These are phyloP conservation scores for Golubevia sp. DNA, from an alignment of 1,284 basidiomycete species.

Conservation along the genomic window DNA sequence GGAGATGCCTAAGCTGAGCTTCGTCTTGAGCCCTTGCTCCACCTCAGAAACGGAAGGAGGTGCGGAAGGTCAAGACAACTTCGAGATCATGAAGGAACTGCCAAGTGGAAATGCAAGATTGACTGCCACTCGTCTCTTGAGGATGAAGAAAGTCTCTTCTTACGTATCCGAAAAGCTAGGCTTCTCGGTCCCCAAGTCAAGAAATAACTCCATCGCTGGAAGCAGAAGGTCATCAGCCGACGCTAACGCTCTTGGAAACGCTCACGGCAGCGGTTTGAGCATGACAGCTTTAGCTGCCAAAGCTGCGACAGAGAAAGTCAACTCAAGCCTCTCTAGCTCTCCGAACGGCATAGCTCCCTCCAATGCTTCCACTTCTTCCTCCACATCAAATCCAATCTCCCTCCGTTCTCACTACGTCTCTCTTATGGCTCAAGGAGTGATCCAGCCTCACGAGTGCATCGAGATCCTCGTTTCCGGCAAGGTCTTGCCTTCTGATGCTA, in stretches of 20 bases:
- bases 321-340: too few relatives aligned
- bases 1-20: conserved; percentile 32
- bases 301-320: too few relatives aligned
- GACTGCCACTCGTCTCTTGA: conserved; percentile 41
- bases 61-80: background rate
- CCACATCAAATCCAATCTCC: too few relatives aligned
- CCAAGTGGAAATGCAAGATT: conserved; percentile 36
- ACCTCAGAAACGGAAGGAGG: background rate
- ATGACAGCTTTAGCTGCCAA: conserved; percentile 13
- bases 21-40: conserved; percentile 30
- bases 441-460: conserved; percentile 27
- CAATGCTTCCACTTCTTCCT: too few relatives aligned
- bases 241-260: background rate
- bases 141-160: conserved; percentile 33
- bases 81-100: conserved; percentile 23
- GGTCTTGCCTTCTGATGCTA: conserved; percentile 29
- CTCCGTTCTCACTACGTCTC: too few relatives aligned
- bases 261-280: conserved; percentile 5
- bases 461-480: conserved; percentile 38
- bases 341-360: too few relatives aligned
- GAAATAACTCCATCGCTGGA: conserved; percentile 30
- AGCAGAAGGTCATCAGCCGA: conserved; percentile 24
- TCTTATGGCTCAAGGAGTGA: background rate
- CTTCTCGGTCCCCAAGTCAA: conserved; percentile 9
- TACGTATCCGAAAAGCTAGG: conserved; percentile 48